These are phyloP conservation scores for Urtica urens DNA, from an alignment of 306 rosid species.

Conservation along the genomic window DNA sequence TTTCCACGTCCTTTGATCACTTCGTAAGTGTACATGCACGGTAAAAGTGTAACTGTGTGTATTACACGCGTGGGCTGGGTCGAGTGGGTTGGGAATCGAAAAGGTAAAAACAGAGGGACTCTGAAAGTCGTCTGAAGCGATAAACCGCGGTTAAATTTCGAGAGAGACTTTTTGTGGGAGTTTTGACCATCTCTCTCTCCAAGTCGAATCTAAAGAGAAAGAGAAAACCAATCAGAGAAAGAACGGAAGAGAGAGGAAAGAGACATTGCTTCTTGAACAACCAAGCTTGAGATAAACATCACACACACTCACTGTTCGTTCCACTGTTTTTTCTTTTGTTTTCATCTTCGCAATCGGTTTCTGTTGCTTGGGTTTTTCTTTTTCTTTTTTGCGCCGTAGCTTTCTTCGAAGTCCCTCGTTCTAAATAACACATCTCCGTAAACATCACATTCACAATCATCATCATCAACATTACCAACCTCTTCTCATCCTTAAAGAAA, in stretches of 20 bases:
- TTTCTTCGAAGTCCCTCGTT: background rate
- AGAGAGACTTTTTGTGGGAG: background rate
- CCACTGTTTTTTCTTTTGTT: background rate
- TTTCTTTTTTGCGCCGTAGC: background rate
- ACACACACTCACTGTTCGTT: background rate
- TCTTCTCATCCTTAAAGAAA: no score
- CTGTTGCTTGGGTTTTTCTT: background rate
- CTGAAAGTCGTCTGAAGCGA: conserved; percentile 6
- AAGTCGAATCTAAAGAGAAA: background rate
- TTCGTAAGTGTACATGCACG: no score
- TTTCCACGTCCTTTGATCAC: no score
- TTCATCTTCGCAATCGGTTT: background rate
- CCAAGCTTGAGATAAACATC: background rate
- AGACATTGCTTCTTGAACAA: background rate
- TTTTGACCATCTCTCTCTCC: conserved; percentile 3
- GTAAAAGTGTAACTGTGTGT: no score
- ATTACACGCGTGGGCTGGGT: background rate
- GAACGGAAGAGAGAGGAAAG: background rate
- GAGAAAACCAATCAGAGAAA: background rate
- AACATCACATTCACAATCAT: background rate
- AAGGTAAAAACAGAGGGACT: background rate
- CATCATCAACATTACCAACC: no score
- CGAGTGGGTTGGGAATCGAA: background rate
- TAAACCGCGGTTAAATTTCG: conserved; percentile 3
- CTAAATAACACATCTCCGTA: conserved; percentile 2